phyloP scores from a whole-genome alignment of 352 stramenopile genomes.

The Phytophthora citricola region DNA sequence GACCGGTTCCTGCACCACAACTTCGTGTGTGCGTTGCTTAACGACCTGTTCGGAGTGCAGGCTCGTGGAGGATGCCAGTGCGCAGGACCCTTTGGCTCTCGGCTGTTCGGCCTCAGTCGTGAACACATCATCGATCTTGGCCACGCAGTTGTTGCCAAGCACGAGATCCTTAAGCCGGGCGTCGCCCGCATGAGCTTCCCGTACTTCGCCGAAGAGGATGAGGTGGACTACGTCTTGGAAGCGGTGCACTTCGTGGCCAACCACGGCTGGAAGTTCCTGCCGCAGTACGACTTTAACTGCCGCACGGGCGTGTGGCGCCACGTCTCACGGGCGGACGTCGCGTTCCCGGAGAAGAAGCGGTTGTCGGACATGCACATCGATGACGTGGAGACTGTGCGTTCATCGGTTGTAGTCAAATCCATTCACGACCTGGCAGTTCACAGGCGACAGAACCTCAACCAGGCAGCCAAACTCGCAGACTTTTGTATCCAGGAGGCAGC shows the following conservation, averaged over 20 bases:
- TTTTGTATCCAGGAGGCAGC: slow-evolving; percentile 26
- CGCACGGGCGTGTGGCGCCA: slow-evolving; percentile 94
- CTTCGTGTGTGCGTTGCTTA: slow-evolving; percentile 97
- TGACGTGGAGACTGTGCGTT: slow-evolving; percentile 9
- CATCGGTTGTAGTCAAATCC: slow-evolving; percentile 2
- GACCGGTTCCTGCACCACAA: slow-evolving; percentile 97
- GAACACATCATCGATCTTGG: slow-evolving; percentile 74
- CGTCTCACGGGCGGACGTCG: slow-evolving; percentile 18
- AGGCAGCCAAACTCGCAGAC: slow-evolving; percentile 25
- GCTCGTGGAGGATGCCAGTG: slow-evolving; percentile 64
- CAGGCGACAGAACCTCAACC: slow-evolving; percentile 27
- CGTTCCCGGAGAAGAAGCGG: slow-evolving; percentile 31
- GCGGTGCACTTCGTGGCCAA: slow-evolving; percentile 94
- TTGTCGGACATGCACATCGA: slow-evolving; percentile 26
- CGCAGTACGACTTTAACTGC: slow-evolving; percentile 95
- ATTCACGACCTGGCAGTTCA: slow-evolving; percentile 26
- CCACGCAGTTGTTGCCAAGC: slow-evolving; percentile 86
- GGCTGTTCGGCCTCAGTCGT: slow-evolving; percentile 91
- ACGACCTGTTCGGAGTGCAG: slow-evolving; percentile 98
- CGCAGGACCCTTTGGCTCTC: slow-evolving; percentile 95
- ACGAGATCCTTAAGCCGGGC: slow-evolving; percentile 94
- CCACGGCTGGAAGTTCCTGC: slow-evolving; percentile 94
- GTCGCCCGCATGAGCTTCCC: slow-evolving; percentile 95
- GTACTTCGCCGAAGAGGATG: slow-evolving; percentile 79
- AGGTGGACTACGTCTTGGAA: slow-evolving; percentile 94